A percentile compares a stretch with the other conserved stretches of the same genome.
Evolutionary conservation across 306 rosid genomes (phyloP).

Genomic region (Cicer yamashitae): DNA sequence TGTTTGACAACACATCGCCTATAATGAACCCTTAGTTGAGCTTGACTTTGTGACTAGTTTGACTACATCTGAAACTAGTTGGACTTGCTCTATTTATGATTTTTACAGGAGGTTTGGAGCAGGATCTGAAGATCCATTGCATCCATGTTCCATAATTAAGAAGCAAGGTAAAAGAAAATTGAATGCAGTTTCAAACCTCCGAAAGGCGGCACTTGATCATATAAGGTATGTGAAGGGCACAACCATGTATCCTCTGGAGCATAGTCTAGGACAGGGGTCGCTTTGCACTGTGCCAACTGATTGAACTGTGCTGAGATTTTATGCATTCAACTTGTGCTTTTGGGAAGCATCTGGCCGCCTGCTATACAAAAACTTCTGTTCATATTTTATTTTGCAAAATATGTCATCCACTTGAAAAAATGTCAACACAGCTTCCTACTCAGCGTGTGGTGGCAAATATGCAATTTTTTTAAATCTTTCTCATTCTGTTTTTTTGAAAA

Average conservation of each 20-base stretch:
- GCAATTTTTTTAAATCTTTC: slow-evolving; percentile 17
- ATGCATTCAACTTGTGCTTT: slow-evolving; percentile 25
- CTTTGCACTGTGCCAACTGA: slow-evolving; percentile 75
- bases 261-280: slow-evolving; percentile 66
- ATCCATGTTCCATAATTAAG: slow-evolving; percentile 67
- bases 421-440: slow-evolving; percentile 22
- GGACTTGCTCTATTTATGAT: slow-evolving; percentile 41
- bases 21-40: background rate
- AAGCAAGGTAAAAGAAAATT: slow-evolving; percentile 61
- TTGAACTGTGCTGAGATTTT: slow-evolving; percentile 42
- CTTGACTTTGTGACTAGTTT: slow-evolving; percentile 2
- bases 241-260: slow-evolving; percentile 92
- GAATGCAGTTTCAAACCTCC: slow-evolving; percentile 51
- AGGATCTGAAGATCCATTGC: slow-evolving; percentile 73
- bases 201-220: slow-evolving; percentile 69
- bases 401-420: slow-evolving; percentile 20
- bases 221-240: slow-evolving; percentile 65
- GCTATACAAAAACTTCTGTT: slow-evolving; percentile 26
- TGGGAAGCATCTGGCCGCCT: slow-evolving; percentile 31
- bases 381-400: slow-evolving; percentile 23
- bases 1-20: slow-evolving; percentile 13
- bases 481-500: slow-evolving; percentile 31
- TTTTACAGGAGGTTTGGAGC: slow-evolving; percentile 81
- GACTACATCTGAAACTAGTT: slow-evolving; percentile 31
- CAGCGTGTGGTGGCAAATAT: background rate